A percentile compares a stretch with the other conserved stretches of the same genome.
Conservation (phyloP, 2,329 filamentous ascomycete genomes). For the Aspergillus sp. region DNA sequence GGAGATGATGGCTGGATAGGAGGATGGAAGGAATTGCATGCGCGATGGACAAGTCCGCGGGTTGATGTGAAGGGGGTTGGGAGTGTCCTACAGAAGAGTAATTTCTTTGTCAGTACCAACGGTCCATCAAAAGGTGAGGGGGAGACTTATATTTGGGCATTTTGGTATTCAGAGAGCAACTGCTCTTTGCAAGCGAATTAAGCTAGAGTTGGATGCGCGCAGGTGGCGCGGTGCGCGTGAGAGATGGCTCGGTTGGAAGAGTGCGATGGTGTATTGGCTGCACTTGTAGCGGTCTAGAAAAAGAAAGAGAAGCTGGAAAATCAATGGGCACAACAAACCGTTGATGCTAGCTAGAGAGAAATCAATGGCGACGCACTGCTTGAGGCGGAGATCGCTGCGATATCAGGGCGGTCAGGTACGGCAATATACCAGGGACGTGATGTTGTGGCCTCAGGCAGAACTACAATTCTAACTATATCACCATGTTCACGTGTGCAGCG, state of each 20-base stretch:
- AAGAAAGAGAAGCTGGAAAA: background rate
- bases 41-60: background rate
- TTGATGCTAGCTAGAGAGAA: background rate
- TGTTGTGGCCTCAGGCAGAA: background rate
- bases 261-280: background rate
- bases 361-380: background rate
- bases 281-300: background rate
- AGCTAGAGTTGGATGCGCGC: slow-evolving; percentile 19
- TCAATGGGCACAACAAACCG: background rate
- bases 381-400: slow-evolving; percentile 13
- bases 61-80: background rate
- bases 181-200: slow-evolving; percentile 13
- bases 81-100: slow-evolving; percentile 69
- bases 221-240: slow-evolving; percentile 20
- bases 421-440: background rate
- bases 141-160: slow-evolving; percentile 83
- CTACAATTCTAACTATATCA: no score
- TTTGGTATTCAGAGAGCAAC: slow-evolving; percentile 43
- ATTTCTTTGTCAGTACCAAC: slow-evolving; percentile 41
- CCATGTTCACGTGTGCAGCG: no score
- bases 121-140: slow-evolving; percentile 5
- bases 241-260: background rate
- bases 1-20: background rate
- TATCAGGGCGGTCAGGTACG: background rate
- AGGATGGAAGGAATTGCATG: background rate